Conservation (phyloP, 305 asterid genomes). For the Solanum chacoense region DNA sequence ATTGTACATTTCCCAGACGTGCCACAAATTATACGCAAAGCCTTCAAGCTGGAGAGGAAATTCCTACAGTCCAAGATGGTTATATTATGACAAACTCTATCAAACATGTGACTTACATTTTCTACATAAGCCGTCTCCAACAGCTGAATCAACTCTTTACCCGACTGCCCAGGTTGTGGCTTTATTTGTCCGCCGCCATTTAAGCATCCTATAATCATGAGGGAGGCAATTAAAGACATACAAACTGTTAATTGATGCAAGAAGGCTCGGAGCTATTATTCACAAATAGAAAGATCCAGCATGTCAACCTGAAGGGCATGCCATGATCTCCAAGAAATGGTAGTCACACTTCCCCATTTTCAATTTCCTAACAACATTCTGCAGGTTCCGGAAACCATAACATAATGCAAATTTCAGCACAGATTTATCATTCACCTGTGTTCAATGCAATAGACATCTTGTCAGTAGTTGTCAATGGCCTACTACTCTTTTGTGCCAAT, state of each 20-base stretch:
- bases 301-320: slow-evolving; percentile 76
- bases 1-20: not conserved
- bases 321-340: slow-evolving; percentile 93
- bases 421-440: slow-evolving; percentile 69
- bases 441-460: not conserved
- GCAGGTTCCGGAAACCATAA: slow-evolving; percentile 90
- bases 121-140: slow-evolving; percentile 64
- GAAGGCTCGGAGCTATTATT: not conserved
- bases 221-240: slow-evolving; percentile 3
- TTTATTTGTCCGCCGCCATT: slow-evolving; percentile 98
- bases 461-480: not conserved
- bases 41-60: not conserved
- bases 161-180: slow-evolving; percentile 71
- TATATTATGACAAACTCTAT: not conserved
- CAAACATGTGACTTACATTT: slow-evolving; percentile 44
- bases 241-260: not conserved
- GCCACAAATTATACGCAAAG: not conserved
- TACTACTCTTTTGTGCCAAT: not conserved
- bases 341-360: slow-evolving; percentile 83
- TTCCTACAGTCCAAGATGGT: not conserved
- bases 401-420: slow-evolving; percentile 81
- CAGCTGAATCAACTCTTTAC: slow-evolving; percentile 55
- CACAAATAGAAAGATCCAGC: not conserved
- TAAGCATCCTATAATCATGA: slow-evolving; percentile 57
- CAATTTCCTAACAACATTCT: slow-evolving; percentile 77